Base-by-base conservation (phyloP, 345 rosid species). In the Conringia planisiliqua region DNA sequence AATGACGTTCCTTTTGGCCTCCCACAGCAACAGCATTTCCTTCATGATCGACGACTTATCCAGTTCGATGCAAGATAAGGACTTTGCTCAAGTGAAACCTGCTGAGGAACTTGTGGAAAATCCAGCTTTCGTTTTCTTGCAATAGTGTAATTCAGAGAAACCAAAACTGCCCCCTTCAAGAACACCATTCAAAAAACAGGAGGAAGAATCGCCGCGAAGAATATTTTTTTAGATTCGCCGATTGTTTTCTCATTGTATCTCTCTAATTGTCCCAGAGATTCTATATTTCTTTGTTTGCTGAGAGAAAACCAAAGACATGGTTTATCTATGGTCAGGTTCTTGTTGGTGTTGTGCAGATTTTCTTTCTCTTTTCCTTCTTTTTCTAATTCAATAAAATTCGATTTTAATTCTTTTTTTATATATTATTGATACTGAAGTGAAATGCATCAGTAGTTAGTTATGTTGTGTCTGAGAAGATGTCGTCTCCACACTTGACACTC, bases 41-140 rank as follows among this genome's bases (percentile, higher is more conserved):
- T 90, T 90, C 83, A 87, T 95, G 16, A 86, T 89, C 5, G 97
- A 94, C 32, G 97, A 94, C 70, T 86, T 95, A 26, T 83, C 93
- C 6, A 87, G 77, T 82, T 75, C 96, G 43, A 75, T 95, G 74
- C 90, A 88, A 85, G 97, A 87, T 83, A 94, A 82, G 79, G 99
- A 95, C 71, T 92, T 92, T 70, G 75, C 82, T 33, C 90, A 84
- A 44, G 96, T 95, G 60, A 80, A 84, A 78, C 86, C 97, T 6
- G 96, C 96, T 4, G 93, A 87, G 82, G 93, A 87, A 63, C 96
- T 95, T 67, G 35, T 81, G 52, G 96, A 83, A 77, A 87, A 86
- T 76, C 89, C 90, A 36, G 90, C 92, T 86, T 92, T 95, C 74
- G 69, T 83, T 71, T 95, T 92, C 86, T 89, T 95, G 78, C 83